Base-by-base conservation (phyloP, 176 grass and related monocot species). In the Tuctoria greenei region DNA sequence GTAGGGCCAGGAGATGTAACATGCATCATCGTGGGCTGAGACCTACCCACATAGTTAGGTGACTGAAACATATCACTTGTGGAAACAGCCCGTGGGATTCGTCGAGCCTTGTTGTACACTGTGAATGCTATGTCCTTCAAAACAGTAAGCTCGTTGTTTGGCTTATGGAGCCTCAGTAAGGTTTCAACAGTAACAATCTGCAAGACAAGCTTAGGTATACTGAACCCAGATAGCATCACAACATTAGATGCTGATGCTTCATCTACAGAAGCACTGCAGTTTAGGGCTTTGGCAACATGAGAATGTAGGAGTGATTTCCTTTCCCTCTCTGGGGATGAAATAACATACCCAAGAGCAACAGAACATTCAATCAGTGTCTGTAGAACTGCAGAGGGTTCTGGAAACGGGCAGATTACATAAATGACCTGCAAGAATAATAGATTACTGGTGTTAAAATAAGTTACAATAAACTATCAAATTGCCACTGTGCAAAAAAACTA, bases 121-220 rank as follows among this genome's bases (percentile, higher is more conserved):
- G 95, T 99, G 75, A 99, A 99, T 57, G 91, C 95, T 46, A 99
- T 99, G 64, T 99, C 95, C 76, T 95, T 99, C 64, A 99, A 88
- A 87, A 92, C 69, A 66, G 87, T 67, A 81, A 92, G 89, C 67
- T 99, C 95, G 82, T 93, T 87, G 52, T 57, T 90, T 76, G 91
- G 89, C 72, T 80, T 88, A 81, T 99, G 80, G 71, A 92, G 73
- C 80, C 84, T 86, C 51, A 99, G 72, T 70, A 99, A 80, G 45
- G 87, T 88, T 72, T 95, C 89, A 62, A 99, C 81, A 74, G 91
- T 88, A 45, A 99, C 90, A 69, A 99, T 90, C 73, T 99, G 95
- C 81, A 99, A 89, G 69, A 95, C 91, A 37, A 99, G 66, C 84
- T 92, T 94, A n/a, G 89, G 84, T 80, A 92, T 73, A 83, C 83